Evolutionary conservation across 2,329 filamentous ascomycete species (phyloP), one percentile per base, ranked within the genome.

Genomic region (Hyphodiscus sp.): DNA sequence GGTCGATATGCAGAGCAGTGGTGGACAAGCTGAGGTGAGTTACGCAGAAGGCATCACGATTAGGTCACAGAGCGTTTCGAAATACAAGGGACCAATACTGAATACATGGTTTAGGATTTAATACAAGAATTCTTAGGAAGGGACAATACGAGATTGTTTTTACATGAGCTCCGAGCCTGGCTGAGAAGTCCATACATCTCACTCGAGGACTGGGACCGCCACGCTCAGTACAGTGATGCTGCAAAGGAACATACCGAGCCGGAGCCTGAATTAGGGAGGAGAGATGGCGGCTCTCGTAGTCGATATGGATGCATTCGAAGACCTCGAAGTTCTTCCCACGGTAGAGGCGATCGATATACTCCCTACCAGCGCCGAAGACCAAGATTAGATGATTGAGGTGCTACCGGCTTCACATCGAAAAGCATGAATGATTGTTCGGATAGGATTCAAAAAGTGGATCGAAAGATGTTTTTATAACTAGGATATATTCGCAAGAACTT

Each of bases 101-200:
- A 26, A 26, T 26, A 26, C 8, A 26, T 4, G 23, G 8, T 26
- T 26, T 26, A 26, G 67, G 83, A 89, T 43, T 78, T 96, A 70
- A 68, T 96, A 41, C 74, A 81, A 20, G 89, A 94, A 47, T 94
- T 91, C 59, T 65, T 96, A 3, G 91, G 91, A 0, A 75, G 83
- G 52, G 81, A 86, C 18, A 82, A 91, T 67, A 82, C 89, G 1
- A 75, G 77, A 18, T 69, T 95, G 41, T 89, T 97, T 60, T 70
- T 96, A 55, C 92, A 97, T 70, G 92, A 97, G 71, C 70, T 96
- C 56, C 80, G 85, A 56, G 81, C 83, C 11, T 97, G 89, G 83
- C 70, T 97, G 61, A 78, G 89, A 53, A 96, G 91, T 68, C 91
- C 91, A 0, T 92, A 82, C 64, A 76, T 70, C 2, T 82, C 78